Evolutionary conservation across 2,329 filamentous ascomycete genomes (phyloP).

Genomic region (Curvularia sp.): DNA sequence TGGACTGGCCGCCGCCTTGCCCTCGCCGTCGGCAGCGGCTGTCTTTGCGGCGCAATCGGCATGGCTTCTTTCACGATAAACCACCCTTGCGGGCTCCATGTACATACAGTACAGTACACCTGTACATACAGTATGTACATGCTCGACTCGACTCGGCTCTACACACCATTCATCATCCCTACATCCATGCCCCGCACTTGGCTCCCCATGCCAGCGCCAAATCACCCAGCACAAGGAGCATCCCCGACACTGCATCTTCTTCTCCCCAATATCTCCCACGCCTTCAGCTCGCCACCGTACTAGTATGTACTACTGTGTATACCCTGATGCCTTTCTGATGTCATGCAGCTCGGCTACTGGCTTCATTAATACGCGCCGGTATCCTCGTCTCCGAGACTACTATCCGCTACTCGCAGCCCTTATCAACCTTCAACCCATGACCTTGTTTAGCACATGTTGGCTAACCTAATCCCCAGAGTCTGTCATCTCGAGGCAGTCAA

Average conservation of each 20-base stretch:
- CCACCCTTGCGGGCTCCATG: too few relatives aligned
- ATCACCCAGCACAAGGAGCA: neutral
- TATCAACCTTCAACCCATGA: neutral
- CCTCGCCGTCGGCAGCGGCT: conserved; percentile 5
- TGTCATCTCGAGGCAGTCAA: neutral
- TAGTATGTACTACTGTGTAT: neutral
- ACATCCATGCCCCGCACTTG: neutral
- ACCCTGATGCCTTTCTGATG: neutral
- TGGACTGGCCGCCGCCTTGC: neutral
- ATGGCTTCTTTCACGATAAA: neutral
- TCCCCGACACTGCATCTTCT: neutral
- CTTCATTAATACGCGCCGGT: neutral
- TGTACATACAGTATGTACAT: neutral
- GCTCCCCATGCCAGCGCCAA: neutral
- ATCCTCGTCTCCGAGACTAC: neutral
- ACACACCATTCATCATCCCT: neutral
- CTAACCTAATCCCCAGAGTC: neutral
- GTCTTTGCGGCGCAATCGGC: neutral
- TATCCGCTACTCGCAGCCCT: neutral
- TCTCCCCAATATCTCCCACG: neutral
- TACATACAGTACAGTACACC: too few relatives aligned
- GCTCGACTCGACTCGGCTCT: neutral
- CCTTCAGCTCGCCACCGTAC: neutral
- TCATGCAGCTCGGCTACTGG: neutral
- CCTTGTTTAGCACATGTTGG: neutral